Base-by-base conservation (phyloP, 140 eudicot genomes). In the Senecio squalidus region DNA sequence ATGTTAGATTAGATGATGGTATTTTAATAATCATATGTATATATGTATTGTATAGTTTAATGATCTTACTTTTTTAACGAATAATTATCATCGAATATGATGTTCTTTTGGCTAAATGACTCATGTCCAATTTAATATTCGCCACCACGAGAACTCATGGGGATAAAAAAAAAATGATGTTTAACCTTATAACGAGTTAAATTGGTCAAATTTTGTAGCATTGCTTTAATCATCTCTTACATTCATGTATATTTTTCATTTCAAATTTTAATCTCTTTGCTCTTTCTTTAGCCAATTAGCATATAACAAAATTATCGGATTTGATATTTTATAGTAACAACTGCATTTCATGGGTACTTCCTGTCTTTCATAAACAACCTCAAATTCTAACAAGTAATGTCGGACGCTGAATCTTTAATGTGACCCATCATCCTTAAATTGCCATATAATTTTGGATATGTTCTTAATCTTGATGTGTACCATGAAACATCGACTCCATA, bases 161-260 rank as follows among this genome's bases (percentile, higher is more conserved):
- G n/a, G n/a, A n/a, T n/a, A n/a, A n/a, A n/a, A n/a, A n/a, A 11
- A 34, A 57, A 5, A 17, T 21, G 20, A 38, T 1, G 29, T 36
- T 41, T 44, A 59, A 62, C 34, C 9, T 15, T 22, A 47, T 62
- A 14, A 22, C 31, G 27, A 33, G 22, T 48, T 20, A 2, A 49
- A 22, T 22, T 33, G 59, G 24, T 48, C 58, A 63, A 41, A n/a
- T 43, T 23, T 41, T 60, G 65, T 23, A 23, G 3, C 25, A 9
- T 20, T 41, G 54, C 26, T 60, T 1, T 41, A 60, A 27, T 60
- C 27, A 25, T 60, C 27, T 60, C 52, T n/a, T 31, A 30, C 14
- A 3, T 31, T 16, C 27, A 9, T 55, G 50, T 38, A 38, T 38
- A 38, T 36, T 16, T 11, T 38, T 13, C 16, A 38, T 38, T 13